Conservation (phyloP, 106 monocot genomes). For the Xerophyta viscosa region DNA sequence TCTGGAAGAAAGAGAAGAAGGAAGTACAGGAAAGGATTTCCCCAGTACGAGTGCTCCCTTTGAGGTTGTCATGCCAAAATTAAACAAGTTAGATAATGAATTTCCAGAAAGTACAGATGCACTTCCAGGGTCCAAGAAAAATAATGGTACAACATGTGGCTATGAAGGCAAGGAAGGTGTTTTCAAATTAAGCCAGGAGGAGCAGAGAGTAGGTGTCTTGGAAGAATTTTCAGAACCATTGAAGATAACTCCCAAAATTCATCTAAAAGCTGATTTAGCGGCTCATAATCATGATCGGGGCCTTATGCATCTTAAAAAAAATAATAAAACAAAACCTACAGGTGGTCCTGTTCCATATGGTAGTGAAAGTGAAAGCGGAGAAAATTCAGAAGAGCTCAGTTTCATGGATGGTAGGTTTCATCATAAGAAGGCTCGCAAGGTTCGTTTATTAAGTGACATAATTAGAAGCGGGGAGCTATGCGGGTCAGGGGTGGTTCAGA, state of each 20-base stretch:
- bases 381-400: neutral
- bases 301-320: too few relatives aligned
- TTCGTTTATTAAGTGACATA: constrained; percentile 48
- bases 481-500: constrained; percentile 3
- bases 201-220: neutral
- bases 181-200: neutral
- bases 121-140: neutral
- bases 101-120: too few relatives aligned
- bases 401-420: constrained; percentile 3
- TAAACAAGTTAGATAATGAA: neutral
- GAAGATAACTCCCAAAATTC: neutral
- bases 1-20: too few relatives aligned
- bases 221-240: neutral
- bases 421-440: constrained; percentile 28
- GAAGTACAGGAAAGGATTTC: too few relatives aligned
- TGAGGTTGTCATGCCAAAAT: constrained; percentile 3
- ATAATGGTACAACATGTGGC: neutral
- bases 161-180: neutral
- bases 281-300: too few relatives aligned
- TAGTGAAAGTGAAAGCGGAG: neutral
- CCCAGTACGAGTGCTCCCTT: too few relatives aligned
- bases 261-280: constrained; percentile 3
- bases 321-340: constrained; percentile 3
- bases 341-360: neutral
- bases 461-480: constrained; percentile 20